phyloP scores from a whole-genome alignment of 1,139 yeast genomes.

The Blastobotrys persicus region DNA sequence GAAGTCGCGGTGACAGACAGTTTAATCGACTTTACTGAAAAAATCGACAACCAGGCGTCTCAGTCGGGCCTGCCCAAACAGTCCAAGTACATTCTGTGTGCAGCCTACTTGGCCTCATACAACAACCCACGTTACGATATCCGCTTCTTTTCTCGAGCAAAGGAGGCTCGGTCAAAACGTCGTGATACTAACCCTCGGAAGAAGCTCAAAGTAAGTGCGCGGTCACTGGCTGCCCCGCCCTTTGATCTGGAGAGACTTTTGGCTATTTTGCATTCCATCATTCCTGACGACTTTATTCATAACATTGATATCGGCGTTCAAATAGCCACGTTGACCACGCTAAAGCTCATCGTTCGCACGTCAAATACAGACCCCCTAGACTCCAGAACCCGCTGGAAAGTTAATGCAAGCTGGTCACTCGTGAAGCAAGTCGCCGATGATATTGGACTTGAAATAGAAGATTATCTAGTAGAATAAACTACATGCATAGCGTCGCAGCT shows the following conservation, averaged over 20 bases:
- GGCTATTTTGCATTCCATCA: slow-evolving; percentile 62
- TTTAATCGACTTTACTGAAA: slow-evolving; percentile 20
- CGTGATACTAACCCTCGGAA: slow-evolving; percentile 44
- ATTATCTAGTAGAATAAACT: slow-evolving; percentile 43
- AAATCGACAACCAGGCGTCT: neutral
- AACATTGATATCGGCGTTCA: slow-evolving; percentile 55
- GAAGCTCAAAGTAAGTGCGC: slow-evolving; percentile 49
- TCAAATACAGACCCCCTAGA: slow-evolving; percentile 57
- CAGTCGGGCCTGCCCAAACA: slow-evolving; percentile 45
- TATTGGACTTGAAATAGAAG: slow-evolving; percentile 53
- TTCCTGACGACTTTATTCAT: slow-evolving; percentile 38
- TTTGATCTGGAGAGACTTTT: slow-evolving; percentile 68
- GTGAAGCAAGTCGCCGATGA: slow-evolving; percentile 52
- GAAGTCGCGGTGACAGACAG: slow-evolving; percentile 41
- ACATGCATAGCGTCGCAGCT: no score
- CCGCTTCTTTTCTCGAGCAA: slow-evolving; percentile 57
- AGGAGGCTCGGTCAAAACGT: slow-evolving; percentile 48
- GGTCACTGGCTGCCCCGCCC: slow-evolving; percentile 56
- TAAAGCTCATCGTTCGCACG: slow-evolving; percentile 52
- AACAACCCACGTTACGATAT: slow-evolving; percentile 60
- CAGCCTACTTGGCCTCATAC: slow-evolving; percentile 70
- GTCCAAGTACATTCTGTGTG: slow-evolving; percentile 61
- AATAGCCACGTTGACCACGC: slow-evolving; percentile 56
- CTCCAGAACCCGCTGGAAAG: slow-evolving; percentile 62
- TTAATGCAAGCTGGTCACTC: slow-evolving; percentile 55